Conservation (phyloP, 1,284 basidiomycete species). For the Hypsizygus ulmarius region DNA sequence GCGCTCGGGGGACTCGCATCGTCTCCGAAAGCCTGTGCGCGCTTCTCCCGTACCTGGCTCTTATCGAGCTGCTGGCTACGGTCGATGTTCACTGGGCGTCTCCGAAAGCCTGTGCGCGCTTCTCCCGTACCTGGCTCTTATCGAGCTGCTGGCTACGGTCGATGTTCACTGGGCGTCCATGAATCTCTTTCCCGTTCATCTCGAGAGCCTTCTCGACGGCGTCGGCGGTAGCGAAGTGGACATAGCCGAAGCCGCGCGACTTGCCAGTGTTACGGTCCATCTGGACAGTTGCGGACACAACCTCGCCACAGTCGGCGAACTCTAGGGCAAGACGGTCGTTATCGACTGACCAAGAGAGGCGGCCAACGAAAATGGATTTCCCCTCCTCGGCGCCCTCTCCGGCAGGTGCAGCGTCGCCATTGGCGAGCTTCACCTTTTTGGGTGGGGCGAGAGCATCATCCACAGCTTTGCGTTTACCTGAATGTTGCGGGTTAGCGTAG, state of each 20-base stretch:
- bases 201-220: conserved; percentile 78
- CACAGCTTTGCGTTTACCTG: conserved; percentile 87
- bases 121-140: conserved; percentile 55
- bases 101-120: conserved; percentile 75
- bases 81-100: conserved; percentile 91
- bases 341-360: conserved; percentile 96
- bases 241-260: conserved; percentile 93
- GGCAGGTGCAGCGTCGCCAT: conserved; percentile 50
- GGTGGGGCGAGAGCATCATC: conserved; percentile 55
- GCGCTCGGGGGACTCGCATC: conserved; percentile 66
- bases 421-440: conserved; percentile 82
- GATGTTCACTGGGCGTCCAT: conserved; percentile 87
- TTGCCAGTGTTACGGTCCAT: conserved; percentile 87
- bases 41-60: conserved; percentile 55
- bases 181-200: conserved; percentile 83
- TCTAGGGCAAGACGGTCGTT: conserved; percentile 94
- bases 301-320: conserved; percentile 87
- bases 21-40: conserved; percentile 80
- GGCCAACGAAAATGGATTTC: conserved; percentile 89
- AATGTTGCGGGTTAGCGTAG: neutral
- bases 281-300: conserved; percentile 86
- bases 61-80: conserved; percentile 67
- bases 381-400: conserved; percentile 50
- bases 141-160: conserved; percentile 74
- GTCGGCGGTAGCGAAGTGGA: conserved; percentile 82